Base-by-base conservation (phyloP, 2,329 filamentous ascomycete species). In the Sporothrix globosa region DNA sequence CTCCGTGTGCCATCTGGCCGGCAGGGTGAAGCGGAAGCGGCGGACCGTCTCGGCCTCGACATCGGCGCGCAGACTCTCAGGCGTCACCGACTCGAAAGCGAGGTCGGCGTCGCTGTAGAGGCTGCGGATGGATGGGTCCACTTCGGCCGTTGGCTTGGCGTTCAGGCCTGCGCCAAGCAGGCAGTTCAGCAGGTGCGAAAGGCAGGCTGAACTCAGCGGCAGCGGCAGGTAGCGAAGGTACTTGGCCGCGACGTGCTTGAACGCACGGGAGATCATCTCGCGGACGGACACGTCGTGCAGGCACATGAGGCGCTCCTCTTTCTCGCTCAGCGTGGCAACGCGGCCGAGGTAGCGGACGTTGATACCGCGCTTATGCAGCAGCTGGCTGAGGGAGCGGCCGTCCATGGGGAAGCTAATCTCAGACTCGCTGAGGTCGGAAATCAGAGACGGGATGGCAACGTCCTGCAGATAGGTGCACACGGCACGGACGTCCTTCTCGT, bases 321-420 rank as follows among this genome's bases (percentile, higher is more conserved):
- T 60, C 74, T 87, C 87, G 75, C 91, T 88, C 67, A 92, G 85
- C 71, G 87, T 84, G 14, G 92, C 91, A 73, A 99, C 82, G 80
- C 90, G 91, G 74, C 96, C 96, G n/a, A 98, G 86, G 80, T 99
- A 99, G 77, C 96, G 89, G 73, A 98, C 87, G 82, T 99, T 99
- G 83, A 99, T 94, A 81, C 96, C 96, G 54, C 95, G 92, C 85
- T 97, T 97, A 84, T 99, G 96, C 77, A 99, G 85, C 67, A 97
- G 87, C 74, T 90, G 89, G 76, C 91, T 92, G 71, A 99, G 85
- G 24, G 95, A 97, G 77, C 92, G 88, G n/a, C 96, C 96, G 76
- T 99, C 96, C 93, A 98, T 97, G 14, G 96, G 96, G 83, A 98
- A 98, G 76, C 95, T 96, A 74, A 97, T 91, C 75, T 99, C 95